Evolutionary conservation across 169 alveolate species (phyloP), one percentile per base, ranked within the genome.

Genomic region (Plasmodium gonderi): DNA sequence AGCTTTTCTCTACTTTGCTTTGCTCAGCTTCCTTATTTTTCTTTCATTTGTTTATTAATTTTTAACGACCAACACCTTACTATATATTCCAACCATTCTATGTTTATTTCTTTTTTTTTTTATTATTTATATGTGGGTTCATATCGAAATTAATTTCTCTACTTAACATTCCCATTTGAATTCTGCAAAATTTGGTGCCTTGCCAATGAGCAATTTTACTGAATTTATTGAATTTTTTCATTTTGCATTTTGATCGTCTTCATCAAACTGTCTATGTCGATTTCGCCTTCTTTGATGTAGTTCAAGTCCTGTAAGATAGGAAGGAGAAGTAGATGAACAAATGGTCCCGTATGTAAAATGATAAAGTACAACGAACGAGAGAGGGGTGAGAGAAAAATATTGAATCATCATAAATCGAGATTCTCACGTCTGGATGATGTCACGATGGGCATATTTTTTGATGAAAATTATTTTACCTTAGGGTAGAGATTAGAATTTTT

Each of bases 221-320:
- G 33, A 33, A 45, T 68, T 44, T 40, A 45, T 40, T 42, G 87
- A 65, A 77, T 77, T 31, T 77, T 77, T 9, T 3, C 72, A 26
- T 85, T 75, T 85, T 74, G 87, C 47, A 40, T 47, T 85, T 85
- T 85, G 33, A 85, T 74, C 31, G 92, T 85, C 29, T 85, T 68
- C 51, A 85, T 51, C 54, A 85, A 45, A 54, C 29, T 72, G 44
- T 85, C 92, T 1, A 85, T 85, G 78, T 85, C 92, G 40, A 85
- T 85, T 85, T 85, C 92, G 12, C 92, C 92, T 3, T 85, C 92
- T 42, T 75, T 85, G 68, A 85, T 65, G 60, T 85, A 85, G 49
- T 54, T 72, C 23, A 85, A 45, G 38, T 85, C 92, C 92, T 85
- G 45, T 2, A 38, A 0, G 6, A 54, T 1, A 42, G 7, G 11